Percentiles rank a stretch among this genome's conserved stretches.
Evolutionary conservation across 2,329 filamentous ascomycete species (phyloP).

Genomic region (Thermomyces lanuginosus): DNA sequence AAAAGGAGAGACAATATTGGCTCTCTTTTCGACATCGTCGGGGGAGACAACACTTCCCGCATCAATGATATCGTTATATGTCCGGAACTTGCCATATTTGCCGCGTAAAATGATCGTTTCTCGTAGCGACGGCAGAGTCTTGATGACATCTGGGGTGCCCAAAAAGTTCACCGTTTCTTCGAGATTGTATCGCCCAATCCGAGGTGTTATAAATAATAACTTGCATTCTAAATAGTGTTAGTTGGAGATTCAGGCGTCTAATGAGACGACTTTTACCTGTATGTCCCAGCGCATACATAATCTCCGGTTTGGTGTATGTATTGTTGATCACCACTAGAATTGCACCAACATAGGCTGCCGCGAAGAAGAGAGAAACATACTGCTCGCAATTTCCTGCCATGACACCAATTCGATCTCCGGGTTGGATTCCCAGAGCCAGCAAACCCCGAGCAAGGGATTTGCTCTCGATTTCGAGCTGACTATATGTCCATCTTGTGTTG

Average conservation of each 20-base stretch:
- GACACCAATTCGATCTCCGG: conserved; percentile 55
- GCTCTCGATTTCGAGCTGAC: conserved; percentile 46
- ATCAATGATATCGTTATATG: conserved; percentile 43
- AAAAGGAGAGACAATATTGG: conserved; percentile 42
- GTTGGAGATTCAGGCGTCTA: too few species aligned
- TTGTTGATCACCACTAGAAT: conserved; percentile 67
- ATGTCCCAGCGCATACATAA: conserved; percentile 54
- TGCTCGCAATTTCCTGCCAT: conserved; percentile 50
- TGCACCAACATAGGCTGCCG: conserved; percentile 47
- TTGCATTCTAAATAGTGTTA: conserved; percentile 58
- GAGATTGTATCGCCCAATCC: conserved; percentile 46
- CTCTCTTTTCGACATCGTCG: conserved; percentile 36
- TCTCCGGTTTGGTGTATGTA: conserved; percentile 60
- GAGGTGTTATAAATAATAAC: conserved; percentile 54
- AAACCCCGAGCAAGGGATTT: conserved; percentile 48
- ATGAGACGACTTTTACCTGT: too few species aligned
- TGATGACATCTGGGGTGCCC: conserved; percentile 16
- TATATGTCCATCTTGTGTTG: conserved; percentile 55
- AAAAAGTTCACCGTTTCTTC: conserved; percentile 41
- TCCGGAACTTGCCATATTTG: conserved; percentile 37
- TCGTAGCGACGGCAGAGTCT: conserved; percentile 13
- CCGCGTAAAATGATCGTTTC: conserved; percentile 47
- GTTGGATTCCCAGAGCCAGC: conserved; percentile 47
- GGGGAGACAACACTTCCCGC: conserved; percentile 35
- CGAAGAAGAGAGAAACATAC: conserved; percentile 54